Evolutionary conservation across 2,329 filamentous ascomycete genomes (phyloP).

Genomic region (Sphaerostilbella broomeana): DNA sequence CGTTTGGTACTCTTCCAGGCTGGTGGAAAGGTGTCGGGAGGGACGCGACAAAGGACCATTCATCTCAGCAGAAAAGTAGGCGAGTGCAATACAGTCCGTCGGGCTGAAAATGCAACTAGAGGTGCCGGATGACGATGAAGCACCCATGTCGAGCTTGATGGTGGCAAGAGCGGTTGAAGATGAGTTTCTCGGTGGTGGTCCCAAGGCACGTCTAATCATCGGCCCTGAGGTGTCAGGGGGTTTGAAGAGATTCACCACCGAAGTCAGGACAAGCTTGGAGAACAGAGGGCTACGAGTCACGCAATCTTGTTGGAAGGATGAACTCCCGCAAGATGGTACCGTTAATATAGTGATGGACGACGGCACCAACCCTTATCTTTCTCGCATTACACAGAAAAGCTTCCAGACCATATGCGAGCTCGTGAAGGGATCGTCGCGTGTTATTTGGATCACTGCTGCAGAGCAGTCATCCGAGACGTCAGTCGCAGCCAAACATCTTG

Average conservation of each 20-base stretch:
- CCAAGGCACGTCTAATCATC: not conserved
- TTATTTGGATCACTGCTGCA: slow-evolving; percentile 10
- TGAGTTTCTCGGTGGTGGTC: not conserved
- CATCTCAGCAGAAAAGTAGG: not conserved
- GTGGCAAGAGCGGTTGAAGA: slow-evolving; percentile 6
- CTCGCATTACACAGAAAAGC: not conserved
- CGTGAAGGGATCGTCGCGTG: slow-evolving; percentile 5
- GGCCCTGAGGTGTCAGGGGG: too few relatives aligned
- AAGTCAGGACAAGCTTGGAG: not conserved
- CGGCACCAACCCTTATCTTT: slow-evolving; percentile 4
- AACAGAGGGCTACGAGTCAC: not conserved
- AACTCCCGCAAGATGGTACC: slow-evolving; percentile 1
- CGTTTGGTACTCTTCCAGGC: too few relatives aligned
- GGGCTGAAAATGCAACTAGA: slow-evolving; percentile 8
- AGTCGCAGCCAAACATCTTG: slow-evolving; percentile 11
- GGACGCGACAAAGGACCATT: too few relatives aligned
- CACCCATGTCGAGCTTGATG: not conserved
- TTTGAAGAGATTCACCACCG: not conserved
- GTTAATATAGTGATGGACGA: slow-evolving; percentile 9
- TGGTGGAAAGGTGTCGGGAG: too few relatives aligned
- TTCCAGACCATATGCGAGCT: slow-evolving; percentile 9
- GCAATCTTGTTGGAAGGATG: not conserved
- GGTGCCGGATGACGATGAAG: not conserved
- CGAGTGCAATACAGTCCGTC: not conserved
- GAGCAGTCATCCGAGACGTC: slow-evolving; percentile 5